phyloP scores from a whole-genome alignment of 257 asterid genomes.

The Ocimum tenuiflorum region DNA sequence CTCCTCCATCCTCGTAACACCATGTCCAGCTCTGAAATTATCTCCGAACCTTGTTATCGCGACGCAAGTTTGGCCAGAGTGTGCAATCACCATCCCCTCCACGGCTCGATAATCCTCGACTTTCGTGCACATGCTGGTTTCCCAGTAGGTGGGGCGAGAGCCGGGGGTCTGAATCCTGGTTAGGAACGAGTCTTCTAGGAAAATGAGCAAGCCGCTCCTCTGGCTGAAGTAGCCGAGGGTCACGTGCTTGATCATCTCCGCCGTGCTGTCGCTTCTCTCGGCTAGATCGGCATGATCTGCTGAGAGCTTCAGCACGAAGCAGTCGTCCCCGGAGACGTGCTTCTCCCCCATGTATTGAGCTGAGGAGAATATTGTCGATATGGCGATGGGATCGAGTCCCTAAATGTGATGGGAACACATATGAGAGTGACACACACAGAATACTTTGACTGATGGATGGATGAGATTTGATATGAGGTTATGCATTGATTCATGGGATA shows the following conservation, averaged over 20 bases:
- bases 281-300: slow-evolving; percentile 51
- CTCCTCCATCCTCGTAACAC: slow-evolving; percentile 69
- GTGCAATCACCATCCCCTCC: slow-evolving; percentile 68
- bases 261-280: slow-evolving; percentile 66
- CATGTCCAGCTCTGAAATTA: slow-evolving; percentile 45
- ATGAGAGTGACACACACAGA: no score
- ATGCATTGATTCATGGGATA: no score
- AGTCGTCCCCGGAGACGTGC: slow-evolving; percentile 44
- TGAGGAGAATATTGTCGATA: slow-evolving; percentile 55
- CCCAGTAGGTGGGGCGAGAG: slow-evolving; percentile 71
- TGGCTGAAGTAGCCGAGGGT: slow-evolving; percentile 75
- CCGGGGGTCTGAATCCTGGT: slow-evolving; percentile 76
- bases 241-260: slow-evolving; percentile 79
- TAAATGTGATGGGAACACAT: no score
- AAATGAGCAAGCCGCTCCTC: slow-evolving; percentile 55
- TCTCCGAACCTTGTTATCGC: slow-evolving; percentile 69
- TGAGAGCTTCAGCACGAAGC: slow-evolving; percentile 66
- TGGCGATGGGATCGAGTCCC: slow-evolving; percentile 72
- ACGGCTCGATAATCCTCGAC: slow-evolving; percentile 58
- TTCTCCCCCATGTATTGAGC: slow-evolving; percentile 81
- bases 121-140: slow-evolving; percentile 59
- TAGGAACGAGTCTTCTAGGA: slow-evolving; percentile 70
- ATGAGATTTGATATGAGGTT: no score
- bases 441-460: no score
- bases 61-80: slow-evolving; percentile 63